Evolutionary conservation across 345 rosid species (phyloP).

Genomic region (Anacardium occidentale): DNA sequence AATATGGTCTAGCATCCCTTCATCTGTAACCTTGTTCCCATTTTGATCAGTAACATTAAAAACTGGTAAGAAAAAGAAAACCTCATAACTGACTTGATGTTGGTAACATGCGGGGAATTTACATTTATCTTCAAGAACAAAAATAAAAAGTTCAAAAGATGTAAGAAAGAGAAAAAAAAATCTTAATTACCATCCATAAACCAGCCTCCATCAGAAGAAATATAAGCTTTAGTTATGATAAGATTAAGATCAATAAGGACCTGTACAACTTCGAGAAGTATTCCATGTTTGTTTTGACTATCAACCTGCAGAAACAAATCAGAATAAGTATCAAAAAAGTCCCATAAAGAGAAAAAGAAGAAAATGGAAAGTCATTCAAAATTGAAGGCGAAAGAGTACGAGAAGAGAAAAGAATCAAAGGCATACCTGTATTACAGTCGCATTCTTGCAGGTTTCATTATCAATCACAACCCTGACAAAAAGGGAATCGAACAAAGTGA

Average conservation of each 20-base stretch:
- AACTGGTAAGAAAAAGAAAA: conserved; percentile 40
- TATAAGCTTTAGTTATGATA: conserved; percentile 76
- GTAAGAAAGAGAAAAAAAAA: not conserved
- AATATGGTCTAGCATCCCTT: conserved; percentile 70
- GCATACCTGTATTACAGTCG: conserved; percentile 79
- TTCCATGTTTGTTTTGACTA: conserved; percentile 92
- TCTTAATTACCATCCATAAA: conserved; percentile 83
- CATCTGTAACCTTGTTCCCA: conserved; percentile 79
- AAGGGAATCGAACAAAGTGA: not conserved
- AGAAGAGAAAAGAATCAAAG: conserved; percentile 8
- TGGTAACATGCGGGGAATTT: not conserved
- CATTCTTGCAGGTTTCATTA: conserved; percentile 81
- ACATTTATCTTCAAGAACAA: not conserved
- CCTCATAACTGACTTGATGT: conserved; percentile 16
- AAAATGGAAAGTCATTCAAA: not conserved
- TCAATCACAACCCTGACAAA: conserved; percentile 87
- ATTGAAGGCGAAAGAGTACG: conserved; percentile 8
- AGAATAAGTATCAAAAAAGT: conserved; percentile 12
- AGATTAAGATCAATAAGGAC: conserved; percentile 91
- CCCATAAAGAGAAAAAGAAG: conserved; percentile 7
- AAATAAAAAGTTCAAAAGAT: not conserved
- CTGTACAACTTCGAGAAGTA: conserved; percentile 94
- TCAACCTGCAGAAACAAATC: conserved; percentile 59
- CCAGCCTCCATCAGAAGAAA: conserved; percentile 97
- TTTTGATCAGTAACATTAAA: conserved; percentile 87